Conservation (phyloP, 73 alveolate genomes). For the Urostyla sp. region DNA sequence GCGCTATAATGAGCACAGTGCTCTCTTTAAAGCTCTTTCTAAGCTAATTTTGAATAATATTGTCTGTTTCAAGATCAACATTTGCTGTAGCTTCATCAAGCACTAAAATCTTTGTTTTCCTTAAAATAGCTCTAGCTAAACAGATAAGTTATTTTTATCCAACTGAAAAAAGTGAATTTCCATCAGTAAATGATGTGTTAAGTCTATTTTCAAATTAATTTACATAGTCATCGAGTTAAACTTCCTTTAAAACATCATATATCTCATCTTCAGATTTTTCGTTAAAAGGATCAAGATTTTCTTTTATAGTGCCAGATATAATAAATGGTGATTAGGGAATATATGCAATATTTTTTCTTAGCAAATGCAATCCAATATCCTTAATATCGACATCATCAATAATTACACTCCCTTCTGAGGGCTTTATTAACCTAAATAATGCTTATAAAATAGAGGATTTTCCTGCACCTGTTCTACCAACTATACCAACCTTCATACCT, state of each 20-base stretch:
- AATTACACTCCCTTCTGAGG: conserved; percentile 71
- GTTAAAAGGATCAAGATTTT: conserved; percentile 90
- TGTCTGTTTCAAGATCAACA: conserved; percentile 83
- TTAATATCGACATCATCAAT: conserved; percentile 86
- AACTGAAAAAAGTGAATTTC: conserved; percentile 50
- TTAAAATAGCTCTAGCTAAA: conserved; percentile 81
- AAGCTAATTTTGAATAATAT: conserved; percentile 66
- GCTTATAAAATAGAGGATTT: conserved; percentile 89
- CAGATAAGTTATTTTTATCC: conserved; percentile 85
- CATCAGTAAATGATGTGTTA: conserved; percentile 23
- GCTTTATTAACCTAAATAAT: conserved; percentile 86
- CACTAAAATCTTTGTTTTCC: conserved; percentile 77
- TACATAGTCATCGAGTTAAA: conserved; percentile 34
- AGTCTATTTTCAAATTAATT: conserved; percentile 19
- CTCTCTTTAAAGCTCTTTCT: conserved; percentile 68
- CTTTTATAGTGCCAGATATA: conserved; percentile 81
- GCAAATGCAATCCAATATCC: conserved; percentile 68
- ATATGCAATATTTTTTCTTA: conserved; percentile 77
- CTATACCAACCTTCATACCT: conserved; percentile 81
- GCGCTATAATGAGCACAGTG: conserved; percentile 86
- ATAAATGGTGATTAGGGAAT: conserved; percentile 90
- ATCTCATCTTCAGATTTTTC: conserved; percentile 52
- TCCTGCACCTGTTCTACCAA: conserved; percentile 96
- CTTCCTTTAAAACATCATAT: conserved; percentile 13
- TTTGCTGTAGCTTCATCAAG: conserved; percentile 89